These are phyloP conservation scores for Kwoniella europaea DNA, from an alignment of 768 basidiomycete species.

Conservation along the genomic window DNA sequence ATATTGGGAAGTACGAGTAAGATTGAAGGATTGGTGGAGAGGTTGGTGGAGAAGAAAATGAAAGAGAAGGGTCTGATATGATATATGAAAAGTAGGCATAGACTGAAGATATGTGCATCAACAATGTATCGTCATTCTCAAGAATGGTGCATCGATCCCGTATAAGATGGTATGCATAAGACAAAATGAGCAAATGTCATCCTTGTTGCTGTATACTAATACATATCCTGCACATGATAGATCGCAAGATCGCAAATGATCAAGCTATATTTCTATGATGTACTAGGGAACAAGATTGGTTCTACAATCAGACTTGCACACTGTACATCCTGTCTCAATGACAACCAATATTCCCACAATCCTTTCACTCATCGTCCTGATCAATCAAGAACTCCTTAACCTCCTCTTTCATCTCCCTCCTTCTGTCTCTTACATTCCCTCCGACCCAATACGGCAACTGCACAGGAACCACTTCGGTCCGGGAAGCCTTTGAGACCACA, in stretches of 20 bases:
- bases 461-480: conserved; percentile 9
- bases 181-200: no score
- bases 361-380: conserved; percentile 16
- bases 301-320: background rate
- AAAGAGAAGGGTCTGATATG: conserved; percentile 39
- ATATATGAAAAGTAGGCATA: background rate
- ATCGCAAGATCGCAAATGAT: no score
- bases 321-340: background rate
- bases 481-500: conserved; percentile 1
- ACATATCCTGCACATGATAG: no score
- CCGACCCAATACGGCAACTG: conserved; percentile 45
- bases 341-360: background rate
- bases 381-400: conserved; percentile 45
- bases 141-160: no score
- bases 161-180: no score
- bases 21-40: conserved; percentile 46
- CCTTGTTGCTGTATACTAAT: no score
- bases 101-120: background rate
- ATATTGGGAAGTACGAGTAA: conserved; percentile 46
- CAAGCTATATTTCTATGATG: no score
- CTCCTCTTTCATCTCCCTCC: conserved; percentile 40
- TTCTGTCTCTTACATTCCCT: conserved; percentile 19
- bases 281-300: no score
- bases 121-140: background rate
- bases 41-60: conserved; percentile 49